phyloP scores from a whole-genome alignment of 192 early-diverging fungal species.

The Chytriomyces sp. region DNA sequence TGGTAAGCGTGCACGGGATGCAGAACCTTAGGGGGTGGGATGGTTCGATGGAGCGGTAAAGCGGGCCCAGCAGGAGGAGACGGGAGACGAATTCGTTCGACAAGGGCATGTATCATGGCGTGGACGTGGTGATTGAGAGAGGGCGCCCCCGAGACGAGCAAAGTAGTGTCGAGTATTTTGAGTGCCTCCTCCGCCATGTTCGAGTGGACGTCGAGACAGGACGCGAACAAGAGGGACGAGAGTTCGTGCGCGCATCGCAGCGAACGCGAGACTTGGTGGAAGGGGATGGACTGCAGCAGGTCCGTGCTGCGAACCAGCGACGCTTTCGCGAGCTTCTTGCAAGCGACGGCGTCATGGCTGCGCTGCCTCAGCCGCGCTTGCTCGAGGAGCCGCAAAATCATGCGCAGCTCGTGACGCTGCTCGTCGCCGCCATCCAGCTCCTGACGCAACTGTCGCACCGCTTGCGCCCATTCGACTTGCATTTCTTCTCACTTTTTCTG shows the following conservation, averaged over 20 bases:
- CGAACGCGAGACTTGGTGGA: not conserved
- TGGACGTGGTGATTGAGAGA: not conserved
- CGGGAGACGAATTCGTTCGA: not conserved
- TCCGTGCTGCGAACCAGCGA: not conserved
- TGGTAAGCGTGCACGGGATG: not conserved
- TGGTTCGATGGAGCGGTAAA: not conserved
- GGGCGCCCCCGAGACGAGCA: not conserved
- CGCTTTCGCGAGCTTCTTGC: too few relatives aligned
- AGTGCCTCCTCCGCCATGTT: not conserved
- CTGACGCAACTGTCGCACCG: too few relatives aligned
- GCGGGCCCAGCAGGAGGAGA: not conserved
- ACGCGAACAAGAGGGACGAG: not conserved
- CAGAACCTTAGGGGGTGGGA: too few relatives aligned
- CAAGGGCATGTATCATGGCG: not conserved
- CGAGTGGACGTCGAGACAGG: not conserved
- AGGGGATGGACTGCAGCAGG: not conserved
- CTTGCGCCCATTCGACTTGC: too few relatives aligned
- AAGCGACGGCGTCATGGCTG: too few relatives aligned
- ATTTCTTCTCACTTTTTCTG: too few relatives aligned
- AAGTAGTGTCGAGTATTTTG: not conserved
- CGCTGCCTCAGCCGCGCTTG: too few relatives aligned
- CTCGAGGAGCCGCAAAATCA: too few relatives aligned
- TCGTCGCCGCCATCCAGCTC: too few relatives aligned
- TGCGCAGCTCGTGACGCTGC: too few relatives aligned
- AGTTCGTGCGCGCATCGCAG: not conserved